Evolutionary conservation across 108 stramenopile species (phyloP).

Genomic region (Mediolabrus comicus): DNA sequence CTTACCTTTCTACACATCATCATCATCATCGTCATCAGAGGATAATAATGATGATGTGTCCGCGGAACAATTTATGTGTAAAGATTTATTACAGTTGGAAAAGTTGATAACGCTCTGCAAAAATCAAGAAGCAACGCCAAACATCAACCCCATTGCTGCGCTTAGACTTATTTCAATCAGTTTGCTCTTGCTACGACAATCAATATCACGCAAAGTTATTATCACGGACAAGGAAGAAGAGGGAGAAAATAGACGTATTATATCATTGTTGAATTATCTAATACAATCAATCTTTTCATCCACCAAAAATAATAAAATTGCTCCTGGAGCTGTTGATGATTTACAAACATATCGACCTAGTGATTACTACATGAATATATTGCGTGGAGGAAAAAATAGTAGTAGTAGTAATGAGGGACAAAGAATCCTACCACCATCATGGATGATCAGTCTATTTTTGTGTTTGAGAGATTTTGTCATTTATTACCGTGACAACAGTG

Average conservation of each 20-base stretch:
- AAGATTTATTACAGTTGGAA: slow-evolving; percentile 19
- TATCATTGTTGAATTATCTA: slow-evolving; percentile 17
- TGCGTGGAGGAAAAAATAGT: neutral
- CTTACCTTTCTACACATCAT: slow-evolving; percentile 9
- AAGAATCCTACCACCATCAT: neutral
- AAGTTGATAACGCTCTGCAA: neutral
- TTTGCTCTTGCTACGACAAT: slow-evolving; percentile 21
- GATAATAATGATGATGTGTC: neutral
- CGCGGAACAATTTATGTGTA: slow-evolving; percentile 12
- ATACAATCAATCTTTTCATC: slow-evolving; percentile 1
- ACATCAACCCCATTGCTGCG: slow-evolving; percentile 10
- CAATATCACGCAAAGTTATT: neutral
- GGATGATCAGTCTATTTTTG: slow-evolving; percentile 32
- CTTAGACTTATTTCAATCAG: slow-evolving; percentile 12
- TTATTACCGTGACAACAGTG: neutral
- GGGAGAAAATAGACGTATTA: slow-evolving; percentile 16
- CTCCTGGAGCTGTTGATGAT: neutral
- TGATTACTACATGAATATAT: slow-evolving; percentile 17
- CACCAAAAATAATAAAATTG: neutral
- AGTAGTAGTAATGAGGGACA: neutral
- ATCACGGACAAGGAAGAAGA: neutral
- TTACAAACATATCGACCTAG: slow-evolving; percentile 9
- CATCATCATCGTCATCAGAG: neutral
- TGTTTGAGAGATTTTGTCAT: slow-evolving; percentile 28
- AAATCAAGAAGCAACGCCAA: neutral